Evolutionary conservation across 192 early-diverging fungal genomes (phyloP), one percentile per base, ranked within the genome.

Genomic region (Coemansia sp.): DNA sequence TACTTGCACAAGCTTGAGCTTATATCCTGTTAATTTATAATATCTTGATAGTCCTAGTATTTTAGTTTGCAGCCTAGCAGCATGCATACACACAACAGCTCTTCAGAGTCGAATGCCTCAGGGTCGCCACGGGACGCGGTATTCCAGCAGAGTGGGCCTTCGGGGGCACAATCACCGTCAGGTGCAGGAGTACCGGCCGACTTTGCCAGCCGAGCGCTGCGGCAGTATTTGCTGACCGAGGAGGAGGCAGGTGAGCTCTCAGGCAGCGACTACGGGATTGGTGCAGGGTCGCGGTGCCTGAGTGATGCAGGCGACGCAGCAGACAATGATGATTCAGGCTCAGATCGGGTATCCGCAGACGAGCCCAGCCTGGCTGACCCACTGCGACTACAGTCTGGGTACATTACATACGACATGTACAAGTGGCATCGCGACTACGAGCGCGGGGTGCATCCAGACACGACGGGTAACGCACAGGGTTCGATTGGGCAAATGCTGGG

Each of bases 391-490:
- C 73, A 79, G 27, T 88, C 87, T 7, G 92, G 89, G n/a, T 87
- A 88, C 48, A 89, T 88, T 57, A 93, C 94, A 0, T 87, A 89
- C 43, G 90, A 92, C 68, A 87, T 96, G 55, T 96, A 96, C 77
- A 91, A 92, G 72, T 94, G 92, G 91, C 82, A 87, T 14, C 64
- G 56, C 26, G 57, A 50, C 19, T 83, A 92, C 29, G 80, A 87
- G 47, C 60, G 67, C 51, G 26, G 43, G 35, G 43, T 19, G 51
- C 47, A 70, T n/a, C 29, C 59, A 65, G 64, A 58, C 47, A 43
- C 35, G 29, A 31, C 29, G 29, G 6, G 29, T 31, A 6, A 31
- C 29, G 29, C 29, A 8, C 29, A 31, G 29, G 29, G 29, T 31
- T 31, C 29, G 29, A 31, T 31, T 31, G 29, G 29, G 6, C 29